Percentiles rank a stretch among this genome's conserved stretches.
Evolutionary conservation across 1,139 yeast genomes (phyloP).

Genomic region (Blastobotrys proliferans): DNA sequence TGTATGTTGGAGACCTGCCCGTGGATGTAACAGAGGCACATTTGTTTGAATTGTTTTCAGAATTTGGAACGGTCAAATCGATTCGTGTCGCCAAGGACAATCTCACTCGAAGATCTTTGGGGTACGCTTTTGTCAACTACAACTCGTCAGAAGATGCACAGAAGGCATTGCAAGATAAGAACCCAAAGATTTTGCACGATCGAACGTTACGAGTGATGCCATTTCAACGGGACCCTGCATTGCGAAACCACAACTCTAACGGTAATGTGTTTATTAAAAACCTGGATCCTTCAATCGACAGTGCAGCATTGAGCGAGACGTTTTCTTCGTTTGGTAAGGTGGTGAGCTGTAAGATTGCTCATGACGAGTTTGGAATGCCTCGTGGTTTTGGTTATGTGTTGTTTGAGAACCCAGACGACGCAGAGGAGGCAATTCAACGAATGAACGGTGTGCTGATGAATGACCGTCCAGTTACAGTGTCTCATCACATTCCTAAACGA

Average conservation of each 20-base stretch:
- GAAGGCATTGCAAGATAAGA: slow-evolving; percentile 75
- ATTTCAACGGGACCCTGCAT: slow-evolving; percentile 87
- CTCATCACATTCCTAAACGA: slow-evolving; percentile 78
- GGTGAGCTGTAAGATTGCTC: slow-evolving; percentile 49
- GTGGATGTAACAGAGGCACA: slow-evolving; percentile 78
- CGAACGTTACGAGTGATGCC: slow-evolving; percentile 90
- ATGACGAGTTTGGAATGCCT: slow-evolving; percentile 52
- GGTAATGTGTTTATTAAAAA: slow-evolving; percentile 40
- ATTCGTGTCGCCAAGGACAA: slow-evolving; percentile 93
- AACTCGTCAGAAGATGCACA: slow-evolving; percentile 74
- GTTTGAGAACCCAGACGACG: slow-evolving; percentile 58
- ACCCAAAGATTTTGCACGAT: slow-evolving; percentile 77
- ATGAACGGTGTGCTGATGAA: slow-evolving; percentile 87
- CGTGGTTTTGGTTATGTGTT: slow-evolving; percentile 63
- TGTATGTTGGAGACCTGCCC: slow-evolving; percentile 89
- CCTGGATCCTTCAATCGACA: slow-evolving; percentile 65
- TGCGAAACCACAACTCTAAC: slow-evolving; percentile 48
- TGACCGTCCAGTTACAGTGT: slow-evolving; percentile 83
- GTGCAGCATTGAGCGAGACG: slow-evolving; percentile 52
- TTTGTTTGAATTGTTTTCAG: slow-evolving; percentile 77
- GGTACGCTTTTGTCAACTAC: slow-evolving; percentile 92
- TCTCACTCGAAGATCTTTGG: slow-evolving; percentile 78
- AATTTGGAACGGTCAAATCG: slow-evolving; percentile 79
- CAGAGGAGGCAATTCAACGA: slow-evolving; percentile 70
- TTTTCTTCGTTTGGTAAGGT: slow-evolving; percentile 68